Base-by-base conservation (phyloP, 352 stramenopile genomes). In the Phytophthora pseudosyringae region DNA sequence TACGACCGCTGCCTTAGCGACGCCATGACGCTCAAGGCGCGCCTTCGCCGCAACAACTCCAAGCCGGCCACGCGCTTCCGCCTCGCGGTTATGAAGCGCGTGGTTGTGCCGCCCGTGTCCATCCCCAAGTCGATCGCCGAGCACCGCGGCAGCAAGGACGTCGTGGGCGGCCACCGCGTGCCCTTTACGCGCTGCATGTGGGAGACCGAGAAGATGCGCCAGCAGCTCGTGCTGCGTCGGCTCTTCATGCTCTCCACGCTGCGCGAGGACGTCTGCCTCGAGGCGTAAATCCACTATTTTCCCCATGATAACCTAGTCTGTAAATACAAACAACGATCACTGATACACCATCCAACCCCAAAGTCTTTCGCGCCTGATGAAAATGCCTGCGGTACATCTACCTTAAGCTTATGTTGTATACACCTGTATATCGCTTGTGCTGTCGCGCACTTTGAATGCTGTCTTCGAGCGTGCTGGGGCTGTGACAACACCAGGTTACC, bases 131-230 rank as follows among this genome's bases (percentile, higher is more conserved):
- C 61, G 9, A 75, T 90, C 16, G 73, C 76, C 29, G 66, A 74
- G 33, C 69, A 73, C 44, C 55, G 54, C 35, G 73, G 77, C 32
- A 67, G 71, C 29, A 69, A 72, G 28, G 76, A 80, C 13, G 52
- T 83, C 25, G 81, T 90, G 29, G 72, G 64, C 28, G 81, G 81
- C 46, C 78, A 83, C 58, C 84, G 80, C 39, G 78, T 90, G 61
- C 79, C 81, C 13, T 86, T 84, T 67, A 87, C 78, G 25, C 75
- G 77, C 29, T 58, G 80, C 59, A 90, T 90, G 81, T 90, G 78
- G 78, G 74, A 88, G 65, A 88, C 83, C 41, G 66, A 76, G 47
- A 90, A 90, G 72, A 78, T 73, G 65, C 65, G 65, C 13, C 59
- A 73, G 38, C 64, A 69, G 25, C 64, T 73, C n/a, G 64, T 73